phyloP scores from a whole-genome alignment of 768 basidiomycete species.

The Scleroderma citrinum region DNA sequence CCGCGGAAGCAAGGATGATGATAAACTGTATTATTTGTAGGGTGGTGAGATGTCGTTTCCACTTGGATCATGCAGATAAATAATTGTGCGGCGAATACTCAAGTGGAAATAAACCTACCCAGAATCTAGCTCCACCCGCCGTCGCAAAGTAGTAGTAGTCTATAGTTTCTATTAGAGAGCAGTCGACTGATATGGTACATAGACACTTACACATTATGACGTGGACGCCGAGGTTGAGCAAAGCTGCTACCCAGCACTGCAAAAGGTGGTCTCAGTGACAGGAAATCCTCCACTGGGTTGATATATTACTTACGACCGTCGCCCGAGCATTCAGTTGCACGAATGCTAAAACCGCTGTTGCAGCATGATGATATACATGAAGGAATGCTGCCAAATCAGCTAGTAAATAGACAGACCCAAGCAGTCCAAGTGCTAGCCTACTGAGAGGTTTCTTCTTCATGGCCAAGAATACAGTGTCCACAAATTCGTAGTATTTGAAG shows the following conservation, averaged over 20 bases:
- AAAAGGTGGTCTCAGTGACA: not conserved
- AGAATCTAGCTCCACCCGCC: constrained; percentile 46
- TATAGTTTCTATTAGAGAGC: constrained; percentile 23
- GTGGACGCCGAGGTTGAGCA: constrained; percentile 84
- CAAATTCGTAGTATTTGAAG: constrained; percentile 91
- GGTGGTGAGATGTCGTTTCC: constrained; percentile 20
- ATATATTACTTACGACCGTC: constrained; percentile 61
- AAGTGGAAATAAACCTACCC: constrained; percentile 7
- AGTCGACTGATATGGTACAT: not conserved
- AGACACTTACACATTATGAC: constrained; percentile 79
- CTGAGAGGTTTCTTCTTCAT: constrained; percentile 96
- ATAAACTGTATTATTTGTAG: constrained; percentile 20
- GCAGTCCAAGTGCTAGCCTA: constrained; percentile 31
- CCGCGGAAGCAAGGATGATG: constrained; percentile 7
- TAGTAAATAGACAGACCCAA: not conserved
- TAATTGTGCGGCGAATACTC: not conserved
- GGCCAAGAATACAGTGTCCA: constrained; percentile 93
- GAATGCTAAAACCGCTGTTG: constrained; percentile 88
- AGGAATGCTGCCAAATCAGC: constrained; percentile 75
- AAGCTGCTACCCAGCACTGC: constrained; percentile 89
- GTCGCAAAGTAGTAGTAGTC: constrained; percentile 99
- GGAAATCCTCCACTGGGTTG: not conserved
- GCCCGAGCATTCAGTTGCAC: constrained; percentile 89
- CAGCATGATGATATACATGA: constrained; percentile 97
- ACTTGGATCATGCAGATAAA: constrained; percentile 7